Percentiles rank a stretch among this genome's conserved stretches.
Evolutionary conservation across 495 filamentous ascomycete species (phyloP).

Genomic region (Aspergillus taichungensis): DNA sequence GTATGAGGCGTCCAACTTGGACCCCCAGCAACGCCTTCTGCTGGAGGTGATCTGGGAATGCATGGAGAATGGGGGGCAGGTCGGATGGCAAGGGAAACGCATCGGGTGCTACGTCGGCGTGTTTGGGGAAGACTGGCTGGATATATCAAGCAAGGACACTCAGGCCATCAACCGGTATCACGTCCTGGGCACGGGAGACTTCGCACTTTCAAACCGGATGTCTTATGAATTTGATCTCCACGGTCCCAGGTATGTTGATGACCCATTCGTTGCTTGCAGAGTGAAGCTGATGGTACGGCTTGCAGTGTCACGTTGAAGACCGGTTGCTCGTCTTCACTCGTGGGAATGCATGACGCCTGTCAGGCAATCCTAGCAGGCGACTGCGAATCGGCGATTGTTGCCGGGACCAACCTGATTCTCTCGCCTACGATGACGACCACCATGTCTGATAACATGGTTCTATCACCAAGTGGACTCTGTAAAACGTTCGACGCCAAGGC

Average conservation of each 20-base stretch:
- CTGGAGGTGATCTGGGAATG: slow-evolving; percentile 20
- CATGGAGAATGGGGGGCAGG: slow-evolving; percentile 30
- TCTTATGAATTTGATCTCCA: slow-evolving; percentile 26
- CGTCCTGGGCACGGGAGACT: slow-evolving; percentile 19
- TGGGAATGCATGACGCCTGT: slow-evolving; percentile 26
- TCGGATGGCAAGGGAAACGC: slow-evolving; percentile 22
- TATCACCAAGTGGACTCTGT: slow-evolving; percentile 29
- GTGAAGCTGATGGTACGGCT: no score
- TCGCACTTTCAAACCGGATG: slow-evolving; percentile 23
- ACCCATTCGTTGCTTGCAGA: no score
- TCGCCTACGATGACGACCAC: slow-evolving; percentile 19
- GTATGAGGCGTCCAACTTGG: not conserved
- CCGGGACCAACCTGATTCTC: slow-evolving; percentile 33
- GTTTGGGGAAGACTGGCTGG: slow-evolving; percentile 30
- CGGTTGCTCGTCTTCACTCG: slow-evolving; percentile 29
- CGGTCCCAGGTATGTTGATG: no score
- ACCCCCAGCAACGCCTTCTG: slow-evolving; percentile 17
- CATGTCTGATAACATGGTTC: slow-evolving; percentile 18
- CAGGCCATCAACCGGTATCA: slow-evolving; percentile 9
- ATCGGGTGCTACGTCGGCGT: slow-evolving; percentile 41
- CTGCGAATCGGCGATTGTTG: slow-evolving; percentile 34
- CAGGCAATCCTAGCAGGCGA: slow-evolving; percentile 27
- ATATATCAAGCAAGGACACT: slow-evolving; percentile 12
- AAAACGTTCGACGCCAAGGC: slow-evolving; percentile 53
- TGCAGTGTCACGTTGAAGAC: slow-evolving; percentile 25